phyloP scores from a whole-genome alignment of 208 protist genomes.

The Vickermania ingenoplastis region DNA sequence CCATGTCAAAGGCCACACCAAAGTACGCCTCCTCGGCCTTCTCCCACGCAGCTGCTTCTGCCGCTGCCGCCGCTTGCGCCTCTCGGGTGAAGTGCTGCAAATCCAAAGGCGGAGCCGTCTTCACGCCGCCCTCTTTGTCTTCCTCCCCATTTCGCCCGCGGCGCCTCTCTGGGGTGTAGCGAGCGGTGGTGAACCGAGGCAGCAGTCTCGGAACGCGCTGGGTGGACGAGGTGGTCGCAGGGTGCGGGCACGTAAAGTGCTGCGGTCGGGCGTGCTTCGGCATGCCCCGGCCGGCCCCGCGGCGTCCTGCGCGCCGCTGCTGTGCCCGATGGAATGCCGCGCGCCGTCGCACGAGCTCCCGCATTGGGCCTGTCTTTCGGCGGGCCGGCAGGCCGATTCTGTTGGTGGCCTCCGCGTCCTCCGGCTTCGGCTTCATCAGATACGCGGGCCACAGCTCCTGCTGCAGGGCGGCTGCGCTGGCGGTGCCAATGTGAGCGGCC shows the following conservation, averaged over 20 bases:
- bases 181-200: too few species aligned
- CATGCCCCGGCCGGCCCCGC: neutral
- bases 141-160: too few species aligned
- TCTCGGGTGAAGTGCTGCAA: constrained; percentile 15
- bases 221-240: neutral
- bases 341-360: neutral
- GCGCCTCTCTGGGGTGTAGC: too few species aligned
- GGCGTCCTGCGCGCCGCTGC: neutral
- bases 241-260: neutral
- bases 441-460: neutral
- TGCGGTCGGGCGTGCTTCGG: neutral
- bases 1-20: constrained; percentile 52
- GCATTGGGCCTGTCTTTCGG: neutral
- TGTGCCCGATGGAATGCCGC: neutral
- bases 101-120: constrained; percentile 24
- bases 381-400: too few species aligned
- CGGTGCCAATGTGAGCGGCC: too few species aligned
- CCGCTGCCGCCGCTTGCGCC: constrained; percentile 17
- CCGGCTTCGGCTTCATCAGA: neutral
- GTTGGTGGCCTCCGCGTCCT: too few species aligned
- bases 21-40: constrained; percentile 50
- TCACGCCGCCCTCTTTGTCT: too few species aligned
- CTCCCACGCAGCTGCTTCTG: constrained; percentile 13
- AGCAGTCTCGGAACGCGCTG: too few species aligned
- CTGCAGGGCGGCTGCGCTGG: neutral